Conservation (phyloP, 257 asterid genomes). For the Solanum dulcamara region DNA sequence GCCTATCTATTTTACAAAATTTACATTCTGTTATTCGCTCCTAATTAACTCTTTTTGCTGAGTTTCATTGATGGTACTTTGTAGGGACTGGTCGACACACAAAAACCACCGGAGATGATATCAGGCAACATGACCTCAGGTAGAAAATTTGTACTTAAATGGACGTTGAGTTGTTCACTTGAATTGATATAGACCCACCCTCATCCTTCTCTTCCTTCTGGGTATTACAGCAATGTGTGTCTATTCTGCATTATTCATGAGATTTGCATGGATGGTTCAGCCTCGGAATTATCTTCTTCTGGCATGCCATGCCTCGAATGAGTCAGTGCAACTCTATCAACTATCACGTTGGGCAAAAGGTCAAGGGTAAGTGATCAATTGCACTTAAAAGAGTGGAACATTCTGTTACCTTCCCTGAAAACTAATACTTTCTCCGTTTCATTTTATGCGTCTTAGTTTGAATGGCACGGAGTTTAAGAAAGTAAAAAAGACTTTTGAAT, state of each 20-base stretch:
- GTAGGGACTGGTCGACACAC: constrained; percentile 85
- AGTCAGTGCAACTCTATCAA: constrained; percentile 80
- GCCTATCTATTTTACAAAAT: neutral
- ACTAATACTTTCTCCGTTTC: neutral
- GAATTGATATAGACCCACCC: neutral
- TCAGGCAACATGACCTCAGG: constrained; percentile 98
- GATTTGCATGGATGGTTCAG: constrained; percentile 99
- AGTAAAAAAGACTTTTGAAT: neutral
- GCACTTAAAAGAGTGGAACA: neutral
- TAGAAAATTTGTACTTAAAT: neutral
- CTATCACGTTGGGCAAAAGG: constrained; percentile 85
- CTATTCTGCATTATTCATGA: constrained; percentile 87
- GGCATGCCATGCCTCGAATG: constrained; percentile 89
- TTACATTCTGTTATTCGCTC: neutral
- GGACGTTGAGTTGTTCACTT: neutral
- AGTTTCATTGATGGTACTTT: neutral
- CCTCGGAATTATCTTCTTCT: constrained; percentile 86
- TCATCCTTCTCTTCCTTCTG: neutral
- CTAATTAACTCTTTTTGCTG: neutral
- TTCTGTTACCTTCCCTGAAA: neutral
- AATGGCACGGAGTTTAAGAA: neutral
- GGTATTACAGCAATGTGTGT: constrained; percentile 69
- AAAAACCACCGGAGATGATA: constrained; percentile 95
- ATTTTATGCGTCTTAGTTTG: neutral
- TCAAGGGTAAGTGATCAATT: constrained; percentile 53